phyloP scores from a whole-genome alignment of 2,329 filamentous ascomycete genomes.

The Aureobasidium sp. region DNA sequence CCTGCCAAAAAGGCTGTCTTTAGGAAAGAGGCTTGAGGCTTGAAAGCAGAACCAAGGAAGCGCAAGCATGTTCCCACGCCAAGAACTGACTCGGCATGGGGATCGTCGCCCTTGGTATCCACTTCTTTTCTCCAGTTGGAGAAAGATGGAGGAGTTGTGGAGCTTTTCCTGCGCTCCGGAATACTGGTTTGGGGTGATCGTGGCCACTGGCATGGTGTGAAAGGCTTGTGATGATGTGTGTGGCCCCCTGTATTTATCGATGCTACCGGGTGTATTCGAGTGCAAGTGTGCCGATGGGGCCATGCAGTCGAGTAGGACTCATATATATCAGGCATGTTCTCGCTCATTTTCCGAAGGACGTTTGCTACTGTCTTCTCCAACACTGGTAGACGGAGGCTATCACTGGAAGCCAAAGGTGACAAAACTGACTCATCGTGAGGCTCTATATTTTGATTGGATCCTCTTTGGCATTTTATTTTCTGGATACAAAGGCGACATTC shows the following conservation, averaged over 20 bases:
- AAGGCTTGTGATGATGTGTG: not conserved
- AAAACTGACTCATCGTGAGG: not conserved
- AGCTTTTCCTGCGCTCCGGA: not conserved
- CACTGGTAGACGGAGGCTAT: not conserved
- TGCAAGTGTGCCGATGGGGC: not conserved
- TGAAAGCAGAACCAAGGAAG: not conserved
- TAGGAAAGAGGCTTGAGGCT: not conserved
- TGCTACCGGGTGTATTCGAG: not conserved
- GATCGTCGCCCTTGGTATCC: not conserved
- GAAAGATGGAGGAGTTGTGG: not conserved
- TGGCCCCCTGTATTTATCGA: not conserved
- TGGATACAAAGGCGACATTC: not conserved
- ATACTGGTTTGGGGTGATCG: conserved; percentile 3
- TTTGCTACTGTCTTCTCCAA: not conserved
- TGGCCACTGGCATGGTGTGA: not conserved
- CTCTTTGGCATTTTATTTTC: not conserved
- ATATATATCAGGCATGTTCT: not conserved
- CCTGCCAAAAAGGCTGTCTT: too few species aligned
- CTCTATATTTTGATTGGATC: not conserved
- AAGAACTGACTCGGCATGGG: not conserved
- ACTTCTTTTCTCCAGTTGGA: conserved; percentile 2
- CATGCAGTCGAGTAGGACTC: not conserved
- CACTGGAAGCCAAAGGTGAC: not conserved
- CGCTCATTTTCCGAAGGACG: not conserved
- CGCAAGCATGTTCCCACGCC: not conserved